These are phyloP conservation scores for Blastocladiella britannica DNA, from an alignment of 192 early-diverging fungal species.

Conservation along the genomic window DNA sequence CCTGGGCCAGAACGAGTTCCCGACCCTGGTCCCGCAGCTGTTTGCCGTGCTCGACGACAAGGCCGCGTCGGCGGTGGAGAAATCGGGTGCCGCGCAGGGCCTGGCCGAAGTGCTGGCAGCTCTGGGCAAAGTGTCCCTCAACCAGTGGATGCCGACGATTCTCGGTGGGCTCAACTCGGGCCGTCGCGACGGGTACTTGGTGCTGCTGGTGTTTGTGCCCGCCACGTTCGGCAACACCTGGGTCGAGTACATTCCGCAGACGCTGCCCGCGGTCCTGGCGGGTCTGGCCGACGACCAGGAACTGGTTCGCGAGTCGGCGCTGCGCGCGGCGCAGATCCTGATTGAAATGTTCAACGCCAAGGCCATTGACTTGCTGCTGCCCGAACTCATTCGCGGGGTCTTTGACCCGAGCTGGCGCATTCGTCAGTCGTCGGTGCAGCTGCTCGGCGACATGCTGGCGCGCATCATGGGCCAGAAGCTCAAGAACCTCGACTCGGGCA, in stretches of 20 bases:
- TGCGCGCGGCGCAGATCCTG: conserved; percentile 83
- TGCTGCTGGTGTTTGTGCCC: conserved; percentile 83
- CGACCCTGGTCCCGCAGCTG: conserved; percentile 69
- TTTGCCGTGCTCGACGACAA: conserved; percentile 55
- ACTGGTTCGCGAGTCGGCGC: conserved; percentile 71
- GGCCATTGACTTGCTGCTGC: conserved; percentile 72
- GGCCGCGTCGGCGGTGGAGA: conserved; percentile 77
- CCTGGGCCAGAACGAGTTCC: conserved; percentile 85
- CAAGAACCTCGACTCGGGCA: conserved; percentile 27
- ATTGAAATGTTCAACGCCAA: conserved; percentile 72
- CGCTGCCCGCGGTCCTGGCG: conserved; percentile 69
- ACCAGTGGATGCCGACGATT: conserved; percentile 74
- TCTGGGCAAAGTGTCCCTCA: conserved; percentile 62
- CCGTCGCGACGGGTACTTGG: conserved; percentile 92
- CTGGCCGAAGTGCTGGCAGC: conserved; percentile 82
- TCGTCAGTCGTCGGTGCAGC: conserved; percentile 76
- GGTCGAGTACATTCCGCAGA: conserved; percentile 66
- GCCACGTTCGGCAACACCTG: conserved; percentile 84
- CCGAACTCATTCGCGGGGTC: conserved; percentile 71
- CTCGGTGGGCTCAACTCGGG: conserved; percentile 42
- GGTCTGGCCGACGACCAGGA: conserved; percentile 93
- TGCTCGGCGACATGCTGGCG: conserved; percentile 86
- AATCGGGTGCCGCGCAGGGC: conserved; percentile 92
- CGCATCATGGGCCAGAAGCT: conserved; percentile 67
- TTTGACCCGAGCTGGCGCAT: conserved; percentile 92